phyloP scores from a whole-genome alignment of 352 stramenopile genomes.

The Pythium folliculosum region DNA sequence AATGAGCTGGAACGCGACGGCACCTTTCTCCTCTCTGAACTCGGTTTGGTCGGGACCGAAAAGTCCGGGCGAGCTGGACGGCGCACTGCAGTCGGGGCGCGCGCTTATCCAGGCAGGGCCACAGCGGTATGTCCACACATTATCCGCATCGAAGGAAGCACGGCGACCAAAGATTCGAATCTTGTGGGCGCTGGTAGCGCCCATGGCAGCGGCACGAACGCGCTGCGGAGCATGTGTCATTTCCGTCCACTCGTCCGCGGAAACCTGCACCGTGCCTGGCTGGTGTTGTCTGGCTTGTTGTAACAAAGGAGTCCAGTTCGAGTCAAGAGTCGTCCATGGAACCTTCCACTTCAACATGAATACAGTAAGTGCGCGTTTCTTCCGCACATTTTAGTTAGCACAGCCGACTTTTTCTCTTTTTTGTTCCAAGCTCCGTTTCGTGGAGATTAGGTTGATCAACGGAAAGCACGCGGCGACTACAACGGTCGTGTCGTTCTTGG shows the following conservation, averaged over 20 bases:
- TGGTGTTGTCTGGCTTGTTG: conserved; percentile 6
- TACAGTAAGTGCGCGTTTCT: not conserved
- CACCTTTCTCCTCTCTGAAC: conserved; percentile 3
- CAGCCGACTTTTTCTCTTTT: not conserved
- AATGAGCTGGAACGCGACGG: conserved; percentile 2
- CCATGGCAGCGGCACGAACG: too few species aligned
- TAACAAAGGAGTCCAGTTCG: not conserved
- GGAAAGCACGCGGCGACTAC: not conserved
- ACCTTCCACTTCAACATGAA: conserved; percentile 17
- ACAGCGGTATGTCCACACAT: too few species aligned
- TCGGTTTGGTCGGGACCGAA: not conserved
- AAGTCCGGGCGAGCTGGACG: not conserved
- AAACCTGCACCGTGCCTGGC: not conserved
- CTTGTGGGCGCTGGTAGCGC: too few species aligned
- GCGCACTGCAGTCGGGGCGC: too few species aligned
- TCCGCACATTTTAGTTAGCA: not conserved
- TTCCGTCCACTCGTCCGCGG: too few species aligned
- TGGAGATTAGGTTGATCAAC: not conserved
- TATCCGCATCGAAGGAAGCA: too few species aligned
- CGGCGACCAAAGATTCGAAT: too few species aligned
- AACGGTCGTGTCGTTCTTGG: too few species aligned
- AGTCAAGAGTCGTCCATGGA: conserved; percentile 1
- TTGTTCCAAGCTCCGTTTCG: not conserved
- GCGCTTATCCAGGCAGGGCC: too few species aligned
- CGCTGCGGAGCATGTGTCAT: too few species aligned